phyloP scores from a whole-genome alignment of 2,329 filamentous ascomycete species.

The Fusarium coicis region DNA sequence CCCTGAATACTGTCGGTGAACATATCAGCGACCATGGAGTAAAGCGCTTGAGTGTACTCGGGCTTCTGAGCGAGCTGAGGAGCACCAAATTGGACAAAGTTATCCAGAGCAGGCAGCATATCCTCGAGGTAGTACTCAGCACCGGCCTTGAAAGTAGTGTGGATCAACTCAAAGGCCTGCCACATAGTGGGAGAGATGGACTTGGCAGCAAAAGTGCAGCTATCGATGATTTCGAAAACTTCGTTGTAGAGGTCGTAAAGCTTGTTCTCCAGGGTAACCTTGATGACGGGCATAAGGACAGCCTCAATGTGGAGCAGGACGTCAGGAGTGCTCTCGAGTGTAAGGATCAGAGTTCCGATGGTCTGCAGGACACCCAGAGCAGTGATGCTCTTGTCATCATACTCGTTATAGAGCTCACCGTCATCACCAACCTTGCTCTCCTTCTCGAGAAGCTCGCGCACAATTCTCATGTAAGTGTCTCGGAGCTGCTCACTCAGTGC shows the following conservation, averaged over 20 bases:
- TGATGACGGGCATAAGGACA: constrained; percentile 96
- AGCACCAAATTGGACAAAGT: constrained; percentile 94
- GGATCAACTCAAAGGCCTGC: constrained; percentile 96
- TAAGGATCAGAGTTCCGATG: constrained; percentile 96
- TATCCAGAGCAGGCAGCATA: constrained; percentile 97
- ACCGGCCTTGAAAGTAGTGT: constrained; percentile 95
- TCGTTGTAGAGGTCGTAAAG: constrained; percentile 98
- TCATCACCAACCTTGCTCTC: constrained; percentile 80
- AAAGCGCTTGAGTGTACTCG: constrained; percentile 86
- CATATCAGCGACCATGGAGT: constrained; percentile 94
- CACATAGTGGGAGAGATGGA: constrained; percentile 97
- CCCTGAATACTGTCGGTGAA: constrained; percentile 93
- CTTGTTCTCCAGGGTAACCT: constrained; percentile 96
- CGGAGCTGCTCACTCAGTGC: constrained; percentile 94
- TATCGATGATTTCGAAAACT: constrained; percentile 98
- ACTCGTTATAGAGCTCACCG: constrained; percentile 86
- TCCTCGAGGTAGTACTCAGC: constrained; percentile 98
- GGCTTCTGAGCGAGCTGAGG: constrained; percentile 83
- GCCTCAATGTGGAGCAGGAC: constrained; percentile 94
- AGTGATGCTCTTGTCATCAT: constrained; percentile 99
- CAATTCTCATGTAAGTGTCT: constrained; percentile 94
- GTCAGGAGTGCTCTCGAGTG: constrained; percentile 95
- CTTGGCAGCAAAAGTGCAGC: constrained; percentile 98
- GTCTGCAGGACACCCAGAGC: constrained; percentile 96
- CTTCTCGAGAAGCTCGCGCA: constrained; percentile 89